These are phyloP conservation scores for Chaetomium sp. DNA, from an alignment of 2,329 filamentous ascomycete genomes.

Conservation along the genomic window DNA sequence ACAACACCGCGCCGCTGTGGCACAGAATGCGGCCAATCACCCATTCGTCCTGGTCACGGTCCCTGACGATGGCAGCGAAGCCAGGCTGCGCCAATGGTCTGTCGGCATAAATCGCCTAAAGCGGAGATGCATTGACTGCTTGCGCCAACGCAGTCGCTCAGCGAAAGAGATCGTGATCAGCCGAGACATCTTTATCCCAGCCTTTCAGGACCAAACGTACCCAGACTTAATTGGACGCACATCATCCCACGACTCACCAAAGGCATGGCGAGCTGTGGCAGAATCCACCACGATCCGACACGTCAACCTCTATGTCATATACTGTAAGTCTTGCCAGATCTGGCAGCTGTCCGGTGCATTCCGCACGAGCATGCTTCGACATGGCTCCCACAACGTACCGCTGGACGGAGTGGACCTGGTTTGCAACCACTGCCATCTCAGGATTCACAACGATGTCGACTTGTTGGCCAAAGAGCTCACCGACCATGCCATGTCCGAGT, in stretches of 20 bases:
- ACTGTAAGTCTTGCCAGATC: conserved; percentile 5
- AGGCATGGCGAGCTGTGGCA: background rate
- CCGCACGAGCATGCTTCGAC: background rate
- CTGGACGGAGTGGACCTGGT: background rate
- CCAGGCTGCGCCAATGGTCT: background rate
- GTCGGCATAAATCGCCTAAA: conserved; percentile 12
- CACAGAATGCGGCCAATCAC: background rate
- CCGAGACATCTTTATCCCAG: background rate
- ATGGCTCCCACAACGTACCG: accelerated
- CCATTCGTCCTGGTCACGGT: background rate
- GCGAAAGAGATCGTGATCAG: background rate
- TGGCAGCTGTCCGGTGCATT: conserved; percentile 12
- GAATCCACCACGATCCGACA: background rate
- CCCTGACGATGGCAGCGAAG: background rate
- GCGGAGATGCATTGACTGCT: conserved; percentile 16
- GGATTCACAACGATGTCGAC: background rate
- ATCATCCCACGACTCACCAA: too few species aligned
- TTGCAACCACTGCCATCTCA: conserved; percentile 9
- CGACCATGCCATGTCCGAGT: background rate
- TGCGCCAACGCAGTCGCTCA: background rate
- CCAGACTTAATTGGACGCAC: conserved; percentile 5
- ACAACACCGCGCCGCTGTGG: too few species aligned
- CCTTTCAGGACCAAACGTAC: background rate
- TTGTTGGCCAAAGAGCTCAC: background rate
- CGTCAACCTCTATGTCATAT: background rate